Evolutionary conservation across 305 asterid genomes (phyloP), one percentile per base, ranked within the genome.

Genomic region (Petunia hybrid): DNA sequence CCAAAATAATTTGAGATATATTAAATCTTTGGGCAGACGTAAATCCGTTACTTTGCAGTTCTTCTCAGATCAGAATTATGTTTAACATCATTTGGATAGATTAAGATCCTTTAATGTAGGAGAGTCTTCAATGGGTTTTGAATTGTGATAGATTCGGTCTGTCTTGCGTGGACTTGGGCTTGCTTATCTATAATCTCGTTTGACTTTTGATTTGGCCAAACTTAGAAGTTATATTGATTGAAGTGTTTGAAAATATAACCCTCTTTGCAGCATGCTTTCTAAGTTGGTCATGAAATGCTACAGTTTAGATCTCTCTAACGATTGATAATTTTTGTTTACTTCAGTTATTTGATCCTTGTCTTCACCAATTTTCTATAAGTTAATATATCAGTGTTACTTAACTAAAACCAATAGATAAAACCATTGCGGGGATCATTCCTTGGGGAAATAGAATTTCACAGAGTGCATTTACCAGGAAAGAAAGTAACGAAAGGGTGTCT

Each of bases 381-480:
- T 73, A 48, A 45, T 43, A 12, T 36, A 73, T 8, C 10, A 51
- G 46, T 71, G 61, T 73, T 73, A 35, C 62, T 13, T 48, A 73
- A 36, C 62, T 73, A 73, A 45, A 73, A 73, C 45, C 45, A 13
- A 6, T 51, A 51, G 62, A 73, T 51, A 73, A 57, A 22, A 51
- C 36, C 63, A 73, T 48, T 73, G 45, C 8, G 40, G 35, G 78
- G 63, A 73, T 59, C 45, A 12, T 48, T 73, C 45, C 38, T 71
- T 46, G 4, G 41, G 48, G 77, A 71, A 31, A 48, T 48, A 10
- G 61, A 48, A 71, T 48, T 71, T 71, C 48, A 22, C 35, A 45
- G 77, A 71, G 43, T 48, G 22, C 77, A 71, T 46, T 71, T 71
- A 71, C 77, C 61, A 71, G 43, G 61, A 10, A 12, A 71, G 77